phyloP scores from a whole-genome alignment of 495 filamentous ascomycete genomes.

The Penicillium tannophilum region DNA sequence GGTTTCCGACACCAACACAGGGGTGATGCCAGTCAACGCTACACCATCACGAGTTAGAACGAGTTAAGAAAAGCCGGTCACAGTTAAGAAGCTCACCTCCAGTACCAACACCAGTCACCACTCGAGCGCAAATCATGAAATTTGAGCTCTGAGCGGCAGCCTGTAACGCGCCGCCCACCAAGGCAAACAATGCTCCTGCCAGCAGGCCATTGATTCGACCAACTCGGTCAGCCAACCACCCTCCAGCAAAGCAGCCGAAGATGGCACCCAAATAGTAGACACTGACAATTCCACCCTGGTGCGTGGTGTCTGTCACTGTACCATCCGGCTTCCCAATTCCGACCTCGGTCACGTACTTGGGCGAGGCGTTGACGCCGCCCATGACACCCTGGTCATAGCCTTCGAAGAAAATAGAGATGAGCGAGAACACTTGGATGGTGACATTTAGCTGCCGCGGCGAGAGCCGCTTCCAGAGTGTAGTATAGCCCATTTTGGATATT shows the following conservation, averaged over 20 bases:
- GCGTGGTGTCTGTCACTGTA: constrained; percentile 38
- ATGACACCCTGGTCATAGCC: constrained; percentile 58
- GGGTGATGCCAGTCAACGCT: constrained; percentile 53
- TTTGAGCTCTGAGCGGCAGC: constrained; percentile 29
- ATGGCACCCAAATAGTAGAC: constrained; percentile 58
- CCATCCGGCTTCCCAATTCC: constrained; percentile 38
- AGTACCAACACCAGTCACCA: constrained; percentile 61
- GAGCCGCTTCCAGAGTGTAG: constrained; percentile 44
- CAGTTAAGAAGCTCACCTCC: constrained; percentile 30
- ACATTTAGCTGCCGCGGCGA: constrained; percentile 43
- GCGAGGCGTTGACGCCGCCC: constrained; percentile 48
- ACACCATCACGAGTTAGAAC: constrained; percentile 11
- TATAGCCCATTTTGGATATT: constrained; percentile 34
- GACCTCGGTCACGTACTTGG: constrained; percentile 41
- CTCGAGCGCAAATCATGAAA: constrained; percentile 42
- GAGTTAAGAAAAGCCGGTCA: neutral
- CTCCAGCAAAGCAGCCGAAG: constrained; percentile 53
- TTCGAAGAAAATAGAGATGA: constrained; percentile 52
- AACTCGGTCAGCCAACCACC: constrained; percentile 52
- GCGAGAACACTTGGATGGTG: constrained; percentile 48
- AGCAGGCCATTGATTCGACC: constrained; percentile 58
- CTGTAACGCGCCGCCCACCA: constrained; percentile 34
- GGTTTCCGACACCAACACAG: constrained; percentile 55
- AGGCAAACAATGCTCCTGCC: constrained; percentile 27
- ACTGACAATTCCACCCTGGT: constrained; percentile 54